Evolutionary conservation across 306 rosid genomes (phyloP), one percentile per base, ranked within the genome.

Genomic region (Cucurbita maxima): DNA sequence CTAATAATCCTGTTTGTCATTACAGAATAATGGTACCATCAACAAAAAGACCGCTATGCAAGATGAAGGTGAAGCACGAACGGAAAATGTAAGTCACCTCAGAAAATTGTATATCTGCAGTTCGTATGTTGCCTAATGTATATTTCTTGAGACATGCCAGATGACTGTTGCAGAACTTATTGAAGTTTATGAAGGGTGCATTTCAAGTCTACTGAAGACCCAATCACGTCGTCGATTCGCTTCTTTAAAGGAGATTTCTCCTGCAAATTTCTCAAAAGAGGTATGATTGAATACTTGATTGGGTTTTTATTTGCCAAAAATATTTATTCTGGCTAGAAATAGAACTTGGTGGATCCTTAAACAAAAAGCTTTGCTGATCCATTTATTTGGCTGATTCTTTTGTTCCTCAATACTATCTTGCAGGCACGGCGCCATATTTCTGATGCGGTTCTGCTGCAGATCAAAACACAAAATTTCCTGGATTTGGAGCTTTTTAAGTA

Each of bases 261-360:
- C 99, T 0, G 96, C 87, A 81, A 95, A 89, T 84, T 91, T 91
- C 78, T 81, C 99, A 12, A 95, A 84, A 74, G 89, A 89, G 97
- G 99, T 86, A 37, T 37, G 0, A 4, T 30, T 30, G 3, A 13
- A 45, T 45, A 9, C 51, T 69, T 22, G 8, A 16, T 34, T 30
- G 22, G 4, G 58, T 13, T 22, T 11, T 68, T 47, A 36, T 41
- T 36, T 5, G 15, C 18, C 44, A 47, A 47, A 45, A 22, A 68
- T 66, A 66, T 66, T 67, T 11, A 22, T 8, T 11, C 73, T 67
- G 55, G 11, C 56, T 45, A 6, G 19, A 67, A 62, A 40, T 62
- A 38, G 34, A 38, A 40, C 15, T 16, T 16, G 19, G 45, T 1
- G 73, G 54, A 30, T 67, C 41, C 19, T 67, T 22, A 45, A 20